Evolutionary conservation across 495 filamentous ascomycete species (phyloP).

Genomic region (Eremomyces bilateralis): DNA sequence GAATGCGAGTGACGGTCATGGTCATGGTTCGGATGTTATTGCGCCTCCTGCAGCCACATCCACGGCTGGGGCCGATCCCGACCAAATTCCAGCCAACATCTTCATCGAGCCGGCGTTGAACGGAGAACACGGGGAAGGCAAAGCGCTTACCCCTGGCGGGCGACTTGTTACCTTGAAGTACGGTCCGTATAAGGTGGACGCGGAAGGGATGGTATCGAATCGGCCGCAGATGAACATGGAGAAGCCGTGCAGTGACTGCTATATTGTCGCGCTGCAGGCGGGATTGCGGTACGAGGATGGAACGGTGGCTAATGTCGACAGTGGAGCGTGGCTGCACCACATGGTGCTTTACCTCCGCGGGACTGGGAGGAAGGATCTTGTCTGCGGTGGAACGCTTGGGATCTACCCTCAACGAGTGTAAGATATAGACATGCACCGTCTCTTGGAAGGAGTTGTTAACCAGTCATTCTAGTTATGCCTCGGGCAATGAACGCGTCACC

Average conservation of each 20-base stretch:
- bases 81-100: not conserved
- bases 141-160: not conserved
- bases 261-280: not conserved
- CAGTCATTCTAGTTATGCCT: too few species aligned
- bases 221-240: not conserved
- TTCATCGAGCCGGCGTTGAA: not conserved
- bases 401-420: not conserved
- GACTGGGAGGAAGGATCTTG: not conserved
- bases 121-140: too few species aligned
- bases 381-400: not conserved
- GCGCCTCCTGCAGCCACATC: too few species aligned
- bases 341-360: not conserved
- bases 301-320: not conserved
- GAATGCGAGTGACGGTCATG: too few species aligned
- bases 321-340: not conserved
- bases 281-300: not conserved
- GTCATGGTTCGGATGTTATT: too few species aligned
- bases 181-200: not conserved
- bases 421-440: too few species aligned
- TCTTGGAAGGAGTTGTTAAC: too few species aligned
- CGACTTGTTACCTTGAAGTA: not conserved
- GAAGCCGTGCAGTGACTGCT: not conserved
- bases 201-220: too few species aligned
- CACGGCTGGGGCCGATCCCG: too few species aligned
- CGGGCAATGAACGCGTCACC: not conserved